Percentiles rank a stretch among this genome's conserved stretches.
phyloP scores from a whole-genome alignment of 768 basidiomycete genomes.

The Mycena crocata region DNA sequence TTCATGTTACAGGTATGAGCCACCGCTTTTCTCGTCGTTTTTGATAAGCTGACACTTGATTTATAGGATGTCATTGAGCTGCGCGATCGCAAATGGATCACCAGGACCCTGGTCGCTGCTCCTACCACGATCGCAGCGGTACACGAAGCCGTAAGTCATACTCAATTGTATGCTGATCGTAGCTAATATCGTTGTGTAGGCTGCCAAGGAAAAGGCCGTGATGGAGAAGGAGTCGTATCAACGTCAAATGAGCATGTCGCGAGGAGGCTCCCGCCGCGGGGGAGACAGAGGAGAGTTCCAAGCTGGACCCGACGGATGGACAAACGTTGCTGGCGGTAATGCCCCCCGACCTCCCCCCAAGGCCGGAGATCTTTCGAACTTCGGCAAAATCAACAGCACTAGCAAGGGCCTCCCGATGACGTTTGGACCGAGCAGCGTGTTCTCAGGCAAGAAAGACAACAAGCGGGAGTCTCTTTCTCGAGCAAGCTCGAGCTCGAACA shows the following conservation, averaged over 20 bases:
- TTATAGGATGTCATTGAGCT: conserved; percentile 90
- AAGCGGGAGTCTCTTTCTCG: conserved; percentile 84
- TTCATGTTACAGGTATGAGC: conserved; percentile 92
- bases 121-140: conserved; percentile 91
- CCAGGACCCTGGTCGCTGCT: conserved; percentile 76
- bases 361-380: conserved; percentile 87
- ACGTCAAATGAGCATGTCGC: conserved; percentile 82
- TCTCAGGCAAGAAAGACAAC: conserved; percentile 73
- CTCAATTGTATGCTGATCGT: conserved; percentile 10
- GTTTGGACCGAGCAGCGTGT: conserved; percentile 89
- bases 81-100: conserved; percentile 84
- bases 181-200: conserved; percentile 53
- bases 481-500: conserved; percentile 83
- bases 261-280: conserved; percentile 91
- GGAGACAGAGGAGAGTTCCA: conserved; percentile 70
- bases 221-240: conserved; percentile 70
- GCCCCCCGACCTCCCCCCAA: conserved; percentile 72
- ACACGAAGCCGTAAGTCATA: conserved; percentile 78
- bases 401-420: conserved; percentile 71
- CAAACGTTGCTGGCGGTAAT: conserved; percentile 64
- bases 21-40: conserved; percentile 6
- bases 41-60: conserved; percentile 22
- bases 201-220: conserved; percentile 83
- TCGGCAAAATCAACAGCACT: conserved; percentile 94
- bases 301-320: conserved; percentile 90